These are phyloP conservation scores for Oryza glumipatula DNA, from an alignment of 176 grass and related monocot species.

Conservation along the genomic window DNA sequence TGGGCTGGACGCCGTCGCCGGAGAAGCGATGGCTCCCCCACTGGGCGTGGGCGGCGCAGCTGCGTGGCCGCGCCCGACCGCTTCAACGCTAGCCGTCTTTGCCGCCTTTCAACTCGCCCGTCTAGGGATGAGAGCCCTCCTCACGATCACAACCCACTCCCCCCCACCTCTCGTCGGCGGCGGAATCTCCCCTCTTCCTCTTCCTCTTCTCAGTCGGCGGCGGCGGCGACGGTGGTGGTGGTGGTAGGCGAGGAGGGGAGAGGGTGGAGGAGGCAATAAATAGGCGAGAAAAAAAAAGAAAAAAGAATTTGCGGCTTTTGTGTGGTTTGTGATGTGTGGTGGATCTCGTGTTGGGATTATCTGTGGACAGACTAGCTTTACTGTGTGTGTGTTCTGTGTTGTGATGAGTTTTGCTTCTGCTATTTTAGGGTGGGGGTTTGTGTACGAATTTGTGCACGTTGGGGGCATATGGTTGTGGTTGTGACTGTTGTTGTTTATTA, in stretches of 20 bases:
- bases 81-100: constrained; percentile 92
- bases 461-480: not conserved
- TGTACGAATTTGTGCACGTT: not conserved
- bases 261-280: constrained; percentile 27
- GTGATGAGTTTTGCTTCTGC: no score
- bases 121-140: no score
- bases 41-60: constrained; percentile 61
- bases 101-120: constrained; percentile 53
- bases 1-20: constrained; percentile 45
- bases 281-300: not conserved
- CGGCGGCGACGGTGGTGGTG: not conserved
- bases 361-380: no score
- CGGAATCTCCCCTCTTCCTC: no score
- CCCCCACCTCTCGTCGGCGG: no score
- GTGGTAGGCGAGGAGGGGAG: not conserved
- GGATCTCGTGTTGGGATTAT: not conserved
- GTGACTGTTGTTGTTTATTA: no score
- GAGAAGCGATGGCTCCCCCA: constrained; percentile 37
- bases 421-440: no score
- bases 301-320: not conserved
- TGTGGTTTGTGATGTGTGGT: constrained; percentile 25
- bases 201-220: not conserved
- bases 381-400: no score
- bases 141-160: no score
- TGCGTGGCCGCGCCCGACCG: constrained; percentile 76